Percentiles rank a stretch among this genome's conserved stretches.
phyloP scores from a whole-genome alignment of 768 basidiomycete species.

The Dacryopinax spathularia region DNA sequence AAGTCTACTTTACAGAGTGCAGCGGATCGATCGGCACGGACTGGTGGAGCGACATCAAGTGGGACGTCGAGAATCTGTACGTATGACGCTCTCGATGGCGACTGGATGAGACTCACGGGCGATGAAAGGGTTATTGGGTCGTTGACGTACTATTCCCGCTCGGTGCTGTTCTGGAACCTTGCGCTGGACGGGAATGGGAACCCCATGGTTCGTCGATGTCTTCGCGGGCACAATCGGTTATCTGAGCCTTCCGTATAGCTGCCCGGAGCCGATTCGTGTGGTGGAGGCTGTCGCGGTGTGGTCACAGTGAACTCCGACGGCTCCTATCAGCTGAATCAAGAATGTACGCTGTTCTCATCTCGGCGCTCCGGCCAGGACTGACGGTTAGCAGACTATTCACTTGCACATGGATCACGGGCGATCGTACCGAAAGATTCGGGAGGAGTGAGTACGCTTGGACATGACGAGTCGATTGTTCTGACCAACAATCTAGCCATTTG shows the following conservation, averaged over 20 bases:
- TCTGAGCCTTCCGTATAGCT: slow-evolving; percentile 17
- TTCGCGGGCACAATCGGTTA: not conserved
- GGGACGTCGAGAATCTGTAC: not conserved
- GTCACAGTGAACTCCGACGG: slow-evolving; percentile 53
- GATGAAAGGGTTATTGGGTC: slow-evolving; percentile 14
- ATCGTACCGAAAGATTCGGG: slow-evolving; percentile 51
- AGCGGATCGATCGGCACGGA: slow-evolving; percentile 49
- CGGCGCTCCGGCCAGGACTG: not conserved
- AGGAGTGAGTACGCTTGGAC: slow-evolving; percentile 31
- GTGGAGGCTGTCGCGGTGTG: slow-evolving; percentile 50
- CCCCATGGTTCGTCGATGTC: slow-evolving; percentile 28
- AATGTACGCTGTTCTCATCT: slow-evolving; percentile 25
- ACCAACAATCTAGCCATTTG: no score
- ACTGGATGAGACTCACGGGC: not conserved
- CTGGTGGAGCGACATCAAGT: slow-evolving; percentile 36
- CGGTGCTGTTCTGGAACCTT: slow-evolving; percentile 63
- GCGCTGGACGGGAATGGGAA: slow-evolving; percentile 48
- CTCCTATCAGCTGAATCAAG: slow-evolving; percentile 50
- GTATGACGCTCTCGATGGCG: not conserved
- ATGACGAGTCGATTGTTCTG: no score
- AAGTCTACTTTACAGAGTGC: slow-evolving; percentile 48
- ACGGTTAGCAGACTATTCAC: slow-evolving; percentile 33
- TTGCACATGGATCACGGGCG: slow-evolving; percentile 64
- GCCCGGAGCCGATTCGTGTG: slow-evolving; percentile 50
- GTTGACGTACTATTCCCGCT: slow-evolving; percentile 14